Evolutionary conservation across 2,329 filamentous ascomycete species (phyloP).

Genomic region (Achaetomium macrosporum): DNA sequence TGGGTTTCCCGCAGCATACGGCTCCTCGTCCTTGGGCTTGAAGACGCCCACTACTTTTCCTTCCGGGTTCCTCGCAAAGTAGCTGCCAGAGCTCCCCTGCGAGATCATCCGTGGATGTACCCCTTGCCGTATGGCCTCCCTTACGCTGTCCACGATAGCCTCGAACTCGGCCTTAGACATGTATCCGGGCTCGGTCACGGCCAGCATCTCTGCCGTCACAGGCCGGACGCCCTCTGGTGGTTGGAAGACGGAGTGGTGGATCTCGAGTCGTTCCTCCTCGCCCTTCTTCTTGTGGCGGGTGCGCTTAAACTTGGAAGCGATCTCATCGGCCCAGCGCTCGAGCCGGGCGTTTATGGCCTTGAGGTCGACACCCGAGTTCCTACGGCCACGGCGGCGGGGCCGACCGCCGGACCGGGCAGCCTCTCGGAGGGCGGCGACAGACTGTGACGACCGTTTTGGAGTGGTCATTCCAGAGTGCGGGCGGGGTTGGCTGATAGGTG

Average conservation of each 20-base stretch:
- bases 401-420: conserved; percentile 4
- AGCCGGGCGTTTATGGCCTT: conserved; percentile 96
- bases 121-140: conserved; percentile 79
- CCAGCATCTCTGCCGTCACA: conserved; percentile 67
- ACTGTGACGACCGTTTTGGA: conserved; percentile 36
- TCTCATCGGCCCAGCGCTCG: conserved; percentile 96
- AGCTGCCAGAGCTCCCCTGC: conserved; percentile 95
- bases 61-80: conserved; percentile 87
- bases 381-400: conserved; percentile 46
- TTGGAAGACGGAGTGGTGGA: conserved; percentile 96
- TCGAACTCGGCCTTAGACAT: conserved; percentile 82
- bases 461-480: conserved; percentile 56
- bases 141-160: conserved; percentile 81
- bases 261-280: conserved; percentile 80
- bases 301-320: conserved; percentile 94
- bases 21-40: conserved; percentile 98
- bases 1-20: conserved; percentile 91
- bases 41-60: conserved; percentile 97
- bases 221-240: conserved; percentile 82
- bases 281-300: conserved; percentile 66
- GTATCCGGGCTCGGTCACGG: conserved; percentile 55
- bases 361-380: conserved; percentile 89
- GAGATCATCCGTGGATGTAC: conserved; percentile 94
- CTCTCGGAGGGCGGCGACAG: conserved; percentile 5
- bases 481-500: conserved; percentile 55